phyloP scores from a whole-genome alignment of 768 basidiomycete genomes.

The Cantharellus cinnabarinus region DNA sequence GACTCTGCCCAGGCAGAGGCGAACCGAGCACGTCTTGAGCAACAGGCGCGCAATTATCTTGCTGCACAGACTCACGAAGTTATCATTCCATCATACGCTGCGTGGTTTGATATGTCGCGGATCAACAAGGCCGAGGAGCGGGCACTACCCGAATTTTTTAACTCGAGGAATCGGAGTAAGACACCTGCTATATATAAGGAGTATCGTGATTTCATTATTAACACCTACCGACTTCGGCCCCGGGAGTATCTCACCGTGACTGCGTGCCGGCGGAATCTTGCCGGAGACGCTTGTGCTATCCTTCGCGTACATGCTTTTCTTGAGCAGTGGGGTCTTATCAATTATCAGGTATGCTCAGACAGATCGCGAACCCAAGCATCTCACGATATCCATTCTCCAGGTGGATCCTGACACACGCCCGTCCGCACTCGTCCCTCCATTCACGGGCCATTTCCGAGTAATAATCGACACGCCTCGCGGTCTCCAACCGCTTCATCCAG shows the following conservation, averaged over 20 bases:
- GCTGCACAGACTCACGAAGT: slow-evolving; percentile 95
- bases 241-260: slow-evolving; percentile 94
- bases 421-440: slow-evolving; percentile 84
- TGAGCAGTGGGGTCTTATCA: slow-evolving; percentile 97
- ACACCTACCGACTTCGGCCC: slow-evolving; percentile 87
- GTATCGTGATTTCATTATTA: slow-evolving; percentile 99
- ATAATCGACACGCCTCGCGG: slow-evolving; percentile 93
- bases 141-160: slow-evolving; percentile 95
- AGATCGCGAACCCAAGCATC: not conserved
- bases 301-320: slow-evolving; percentile 98
- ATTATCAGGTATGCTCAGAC: slow-evolving; percentile 68
- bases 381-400: slow-evolving; percentile 21
- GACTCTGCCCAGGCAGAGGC: slow-evolving; percentile 63
- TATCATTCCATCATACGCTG: slow-evolving; percentile 89
- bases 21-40: slow-evolving; percentile 57
- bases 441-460: slow-evolving; percentile 97
- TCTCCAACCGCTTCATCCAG: slow-evolving; percentile 64
- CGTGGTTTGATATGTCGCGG: slow-evolving; percentile 94
- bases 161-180: slow-evolving; percentile 81
- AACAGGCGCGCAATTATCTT: slow-evolving; percentile 82
- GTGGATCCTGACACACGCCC: slow-evolving; percentile 95
- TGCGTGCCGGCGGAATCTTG: slow-evolving; percentile 85
- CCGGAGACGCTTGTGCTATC: slow-evolving; percentile 94
- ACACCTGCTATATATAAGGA: slow-evolving; percentile 97
- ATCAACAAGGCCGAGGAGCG: slow-evolving; percentile 84